Evolutionary conservation across 2,329 filamentous ascomycete genomes (phyloP).

Genomic region (Diaporthe sp.): DNA sequence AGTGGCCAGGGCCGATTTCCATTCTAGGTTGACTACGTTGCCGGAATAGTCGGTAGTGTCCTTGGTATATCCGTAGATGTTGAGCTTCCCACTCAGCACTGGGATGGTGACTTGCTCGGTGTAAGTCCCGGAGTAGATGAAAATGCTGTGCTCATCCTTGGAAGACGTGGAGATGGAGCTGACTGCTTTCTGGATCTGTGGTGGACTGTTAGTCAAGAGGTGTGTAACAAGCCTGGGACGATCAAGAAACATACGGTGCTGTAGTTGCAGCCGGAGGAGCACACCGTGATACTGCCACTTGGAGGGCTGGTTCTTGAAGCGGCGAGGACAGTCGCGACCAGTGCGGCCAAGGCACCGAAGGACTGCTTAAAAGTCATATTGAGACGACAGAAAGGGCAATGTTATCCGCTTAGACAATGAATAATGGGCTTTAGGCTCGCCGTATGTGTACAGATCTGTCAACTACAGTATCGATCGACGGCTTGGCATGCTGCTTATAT

Average conservation of each 20-base stretch:
- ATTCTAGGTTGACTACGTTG: slow-evolving; percentile 57
- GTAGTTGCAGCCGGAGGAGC: slow-evolving; percentile 39
- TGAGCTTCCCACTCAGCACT: slow-evolving; percentile 60
- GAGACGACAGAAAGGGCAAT: background rate
- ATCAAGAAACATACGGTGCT: slow-evolving; percentile 24
- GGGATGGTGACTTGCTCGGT: slow-evolving; percentile 69
- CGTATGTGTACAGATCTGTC: background rate
- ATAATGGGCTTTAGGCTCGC: background rate
- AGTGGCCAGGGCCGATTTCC: slow-evolving; percentile 31
- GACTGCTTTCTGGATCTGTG: slow-evolving; percentile 40
- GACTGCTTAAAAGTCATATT: slow-evolving; percentile 36
- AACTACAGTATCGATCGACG: slow-evolving; percentile 4
- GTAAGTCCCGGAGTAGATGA: slow-evolving; percentile 63
- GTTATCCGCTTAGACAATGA: background rate
- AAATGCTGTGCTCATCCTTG: slow-evolving; percentile 35
- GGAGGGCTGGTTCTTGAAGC: slow-evolving; percentile 39
- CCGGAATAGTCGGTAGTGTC: slow-evolving; percentile 60
- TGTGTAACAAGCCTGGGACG: too few relatives aligned
- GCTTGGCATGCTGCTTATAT: slow-evolving; percentile 36
- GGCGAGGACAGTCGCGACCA: slow-evolving; percentile 35
- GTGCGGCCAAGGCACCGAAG: slow-evolving; percentile 33
- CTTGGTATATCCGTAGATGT: slow-evolving; percentile 68
- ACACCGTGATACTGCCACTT: slow-evolving; percentile 40
- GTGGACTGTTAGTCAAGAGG: background rate
- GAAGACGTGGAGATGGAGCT: slow-evolving; percentile 39